Evolutionary conservation across 305 asterid species (phyloP).

Genomic region (Striga hermonthica): DNA sequence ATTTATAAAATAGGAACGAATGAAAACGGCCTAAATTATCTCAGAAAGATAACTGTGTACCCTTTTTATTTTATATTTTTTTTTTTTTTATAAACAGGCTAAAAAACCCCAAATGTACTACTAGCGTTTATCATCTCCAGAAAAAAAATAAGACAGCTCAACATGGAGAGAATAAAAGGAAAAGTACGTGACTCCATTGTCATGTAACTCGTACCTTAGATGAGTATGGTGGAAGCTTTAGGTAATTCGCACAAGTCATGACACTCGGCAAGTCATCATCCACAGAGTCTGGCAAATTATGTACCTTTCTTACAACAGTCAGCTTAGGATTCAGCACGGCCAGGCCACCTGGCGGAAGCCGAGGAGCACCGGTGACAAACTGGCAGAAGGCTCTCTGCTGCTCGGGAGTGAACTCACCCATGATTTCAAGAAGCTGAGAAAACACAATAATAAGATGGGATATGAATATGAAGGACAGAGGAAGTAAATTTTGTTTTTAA

Average conservation of each 20-base stretch:
- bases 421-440: constrained; percentile 70
- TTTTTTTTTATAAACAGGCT: neutral
- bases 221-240: constrained; percentile 87
- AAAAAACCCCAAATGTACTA: neutral
- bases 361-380: constrained; percentile 91
- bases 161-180: constrained; percentile 8
- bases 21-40: neutral
- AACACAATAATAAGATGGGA: constrained; percentile 6
- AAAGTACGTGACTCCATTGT: neutral
- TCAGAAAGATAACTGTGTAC: neutral
- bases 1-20: neutral
- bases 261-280: constrained; percentile 47
- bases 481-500: neutral
- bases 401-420: constrained; percentile 79
- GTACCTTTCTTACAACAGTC: constrained; percentile 87
- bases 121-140: neutral
- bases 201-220: constrained; percentile 44
- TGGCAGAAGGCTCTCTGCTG: constrained; percentile 86
- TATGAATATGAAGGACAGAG: neutral
- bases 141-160: neutral
- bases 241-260: constrained; percentile 75
- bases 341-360: constrained; percentile 86
- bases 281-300: constrained; percentile 44
- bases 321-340: constrained; percentile 86
- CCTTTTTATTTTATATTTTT: too few relatives aligned